Evolutionary conservation across 345 rosid species (phyloP).

Genomic region (Gossypium ekmanianum): DNA sequence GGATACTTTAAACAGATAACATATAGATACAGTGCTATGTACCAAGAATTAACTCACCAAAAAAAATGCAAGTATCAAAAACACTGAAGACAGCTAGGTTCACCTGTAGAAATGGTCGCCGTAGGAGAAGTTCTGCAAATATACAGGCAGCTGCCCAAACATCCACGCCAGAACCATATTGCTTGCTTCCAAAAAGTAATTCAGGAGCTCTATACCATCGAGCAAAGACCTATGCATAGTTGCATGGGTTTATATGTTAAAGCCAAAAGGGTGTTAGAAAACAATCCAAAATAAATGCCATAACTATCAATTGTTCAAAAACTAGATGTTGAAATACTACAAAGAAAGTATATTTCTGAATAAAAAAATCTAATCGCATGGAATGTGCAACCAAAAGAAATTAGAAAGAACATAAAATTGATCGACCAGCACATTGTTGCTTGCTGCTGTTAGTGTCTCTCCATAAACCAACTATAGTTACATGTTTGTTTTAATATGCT

Average conservation of each 20-base stretch:
- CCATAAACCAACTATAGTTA: not conserved
- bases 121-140: constrained; percentile 83
- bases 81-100: constrained; percentile 6
- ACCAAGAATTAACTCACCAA: not conserved
- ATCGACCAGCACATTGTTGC: not conserved
- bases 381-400: not conserved
- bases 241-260: constrained; percentile 14
- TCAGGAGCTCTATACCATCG: constrained; percentile 98
- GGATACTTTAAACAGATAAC: not conserved
- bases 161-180: constrained; percentile 86
- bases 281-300: not conserved
- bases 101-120: constrained; percentile 85
- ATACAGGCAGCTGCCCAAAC: constrained; percentile 95
- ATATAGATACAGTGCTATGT: not conserved
- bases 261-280: not conserved
- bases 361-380: not conserved
- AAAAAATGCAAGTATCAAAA: not conserved
- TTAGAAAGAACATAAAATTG: not conserved
- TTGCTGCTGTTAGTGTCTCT: not conserved
- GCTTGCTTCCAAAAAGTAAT: constrained; percentile 80
- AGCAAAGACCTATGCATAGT: constrained; percentile 66
- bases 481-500: not conserved
- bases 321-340: not conserved
- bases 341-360: not conserved
- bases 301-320: not conserved